Evolutionary conservation across 2,329 filamentous ascomycete genomes (phyloP).

Genomic region (Diplodia scrobiculata): DNA sequence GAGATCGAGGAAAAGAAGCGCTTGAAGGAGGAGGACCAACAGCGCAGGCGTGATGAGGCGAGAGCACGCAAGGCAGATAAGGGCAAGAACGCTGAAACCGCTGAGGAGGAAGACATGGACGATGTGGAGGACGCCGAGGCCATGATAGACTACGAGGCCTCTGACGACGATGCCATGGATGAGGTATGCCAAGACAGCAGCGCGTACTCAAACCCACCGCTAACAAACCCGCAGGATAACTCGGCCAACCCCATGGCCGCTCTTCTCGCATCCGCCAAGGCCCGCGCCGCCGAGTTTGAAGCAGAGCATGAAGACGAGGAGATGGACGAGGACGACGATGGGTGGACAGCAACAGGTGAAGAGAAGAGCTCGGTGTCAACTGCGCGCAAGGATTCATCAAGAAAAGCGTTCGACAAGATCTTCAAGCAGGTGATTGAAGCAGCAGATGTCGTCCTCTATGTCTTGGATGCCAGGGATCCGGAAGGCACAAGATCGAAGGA

Average conservation of each 20-base stretch:
- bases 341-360: conserved; percentile 52
- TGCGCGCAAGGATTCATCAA: conserved; percentile 62
- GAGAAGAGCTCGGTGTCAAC: conserved; percentile 46
- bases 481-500: conserved; percentile 88
- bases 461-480: conserved; percentile 88
- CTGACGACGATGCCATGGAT: conserved; percentile 61
- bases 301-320: conserved; percentile 63
- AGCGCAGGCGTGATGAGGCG: conserved; percentile 69
- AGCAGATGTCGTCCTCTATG: conserved; percentile 88
- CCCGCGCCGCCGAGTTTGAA: conserved; percentile 75
- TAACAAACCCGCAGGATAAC: conserved; percentile 53
- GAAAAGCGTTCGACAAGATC: conserved; percentile 89
- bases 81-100: conserved; percentile 44
- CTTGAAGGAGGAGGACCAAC: conserved; percentile 74
- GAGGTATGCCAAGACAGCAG: conserved; percentile 44
- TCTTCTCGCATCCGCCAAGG: conserved; percentile 79
- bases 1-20: conserved; percentile 89
- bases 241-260: conserved; percentile 83
- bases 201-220: conserved; percentile 26
- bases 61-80: conserved; percentile 49
- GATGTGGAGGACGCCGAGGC: conserved; percentile 41
- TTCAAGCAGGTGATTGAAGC: conserved; percentile 91
- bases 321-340: conserved; percentile 59
- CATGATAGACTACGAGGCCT: conserved; percentile 53
- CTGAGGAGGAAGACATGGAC: conserved; percentile 53